Conservation (phyloP, 2,329 filamentous ascomycete genomes). For the Colletotrichum tanaceti region DNA sequence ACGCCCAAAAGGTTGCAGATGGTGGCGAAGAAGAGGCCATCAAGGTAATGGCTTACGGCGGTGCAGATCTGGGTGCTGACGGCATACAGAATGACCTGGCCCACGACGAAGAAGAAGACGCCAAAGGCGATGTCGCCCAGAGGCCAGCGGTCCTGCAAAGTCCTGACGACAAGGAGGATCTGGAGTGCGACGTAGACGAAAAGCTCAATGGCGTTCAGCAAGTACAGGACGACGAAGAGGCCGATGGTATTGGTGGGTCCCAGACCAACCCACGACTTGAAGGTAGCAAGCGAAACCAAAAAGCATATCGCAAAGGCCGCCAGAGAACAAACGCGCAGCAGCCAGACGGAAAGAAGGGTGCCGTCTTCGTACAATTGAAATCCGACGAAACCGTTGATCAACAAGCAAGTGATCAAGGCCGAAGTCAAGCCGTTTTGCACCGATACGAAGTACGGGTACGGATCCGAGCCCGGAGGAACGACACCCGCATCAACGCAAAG, state of each 20-base stretch:
- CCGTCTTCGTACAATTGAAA: conserved; percentile 99
- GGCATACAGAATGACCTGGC: conserved; percentile 92
- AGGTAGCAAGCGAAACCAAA: conserved; percentile 88
- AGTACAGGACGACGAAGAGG: conserved; percentile 90
- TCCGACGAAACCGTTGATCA: conserved; percentile 98
- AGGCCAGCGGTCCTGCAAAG: conserved; percentile 94
- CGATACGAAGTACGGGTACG: conserved; percentile 92
- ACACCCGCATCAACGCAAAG: conserved; percentile 94
- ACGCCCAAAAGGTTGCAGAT: conserved; percentile 93
- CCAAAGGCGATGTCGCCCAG: conserved; percentile 92
- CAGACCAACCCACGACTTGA: conserved; percentile 90
- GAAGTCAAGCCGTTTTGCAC: conserved; percentile 87
- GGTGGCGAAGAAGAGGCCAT: conserved; percentile 94
- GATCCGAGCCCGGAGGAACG: conserved; percentile 80
- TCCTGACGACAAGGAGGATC: conserved; percentile 87
- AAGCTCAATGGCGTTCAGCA: conserved; percentile 89
- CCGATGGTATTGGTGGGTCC: conserved; percentile 87
- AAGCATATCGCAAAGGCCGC: conserved; percentile 89
- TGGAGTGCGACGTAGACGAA: conserved; percentile 89
- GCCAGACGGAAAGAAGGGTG: conserved; percentile 92
- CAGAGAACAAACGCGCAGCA: conserved; percentile 81
- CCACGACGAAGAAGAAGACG: conserved; percentile 88
- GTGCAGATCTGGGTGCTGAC: conserved; percentile 89
- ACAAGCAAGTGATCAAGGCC: conserved; percentile 85
- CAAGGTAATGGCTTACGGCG: conserved; percentile 88